These are phyloP conservation scores for Kandelia obovata DNA, from an alignment of 345 rosid species.

Conservation along the genomic window DNA sequence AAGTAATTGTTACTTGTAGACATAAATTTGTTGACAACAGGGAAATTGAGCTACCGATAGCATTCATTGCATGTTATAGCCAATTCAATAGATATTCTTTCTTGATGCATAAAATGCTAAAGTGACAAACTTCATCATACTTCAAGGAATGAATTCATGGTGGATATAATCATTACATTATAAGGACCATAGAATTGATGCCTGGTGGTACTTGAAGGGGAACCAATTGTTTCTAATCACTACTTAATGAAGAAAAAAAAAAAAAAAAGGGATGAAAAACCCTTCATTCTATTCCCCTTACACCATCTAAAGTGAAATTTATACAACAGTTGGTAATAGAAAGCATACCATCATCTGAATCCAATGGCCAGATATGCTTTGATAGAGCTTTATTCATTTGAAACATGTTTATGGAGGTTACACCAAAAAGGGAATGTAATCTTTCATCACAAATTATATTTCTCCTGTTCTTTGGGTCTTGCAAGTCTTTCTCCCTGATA, in stretches of 20 bases:
- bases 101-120: neutral
- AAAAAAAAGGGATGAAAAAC: neutral
- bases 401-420: conserved; percentile 59
- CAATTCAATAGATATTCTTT: neutral
- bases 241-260: neutral
- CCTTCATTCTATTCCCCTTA: too few relatives aligned
- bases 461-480: conserved; percentile 52
- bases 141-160: neutral
- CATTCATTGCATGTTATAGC: neutral
- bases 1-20: neutral
- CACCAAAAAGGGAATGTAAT: conserved; percentile 42
- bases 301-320: neutral
- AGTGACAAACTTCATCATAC: neutral
- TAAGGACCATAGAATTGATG: neutral
- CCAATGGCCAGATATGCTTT: conserved; percentile 62
- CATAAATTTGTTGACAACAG: neutral
- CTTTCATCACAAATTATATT: conserved; percentile 52
- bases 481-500: conserved; percentile 56
- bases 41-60: neutral
- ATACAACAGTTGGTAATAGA: neutral
- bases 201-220: neutral
- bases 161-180: too few relatives aligned
- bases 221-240: neutral
- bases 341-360: conserved; percentile 33
- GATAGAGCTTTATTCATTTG: conserved; percentile 56